phyloP scores from a whole-genome alignment of 169 alveolate genomes.

The Hepatocystis sp. region DNA sequence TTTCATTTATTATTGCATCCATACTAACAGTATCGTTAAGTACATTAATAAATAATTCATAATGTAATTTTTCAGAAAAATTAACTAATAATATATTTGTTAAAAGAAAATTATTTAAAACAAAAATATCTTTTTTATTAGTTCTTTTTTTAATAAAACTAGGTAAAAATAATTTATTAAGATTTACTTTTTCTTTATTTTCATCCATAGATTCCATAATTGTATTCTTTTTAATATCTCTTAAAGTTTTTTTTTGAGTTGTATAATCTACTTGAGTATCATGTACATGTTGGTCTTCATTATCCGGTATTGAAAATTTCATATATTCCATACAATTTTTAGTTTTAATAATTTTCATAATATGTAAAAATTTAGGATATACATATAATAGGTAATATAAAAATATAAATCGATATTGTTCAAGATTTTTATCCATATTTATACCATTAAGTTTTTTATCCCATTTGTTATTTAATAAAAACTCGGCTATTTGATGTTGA shows the following conservation, averaged over 20 bases:
- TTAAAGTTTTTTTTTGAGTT: slow-evolving; percentile 35
- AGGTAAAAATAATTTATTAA: slow-evolving; percentile 27
- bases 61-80: slow-evolving; percentile 3
- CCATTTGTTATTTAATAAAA: slow-evolving; percentile 67
- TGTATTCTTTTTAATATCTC: slow-evolving; percentile 23
- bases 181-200: slow-evolving; percentile 8
- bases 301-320: slow-evolving; percentile 18
- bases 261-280: slow-evolving; percentile 59
- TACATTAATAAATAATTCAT: slow-evolving; percentile 20
- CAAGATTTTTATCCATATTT: slow-evolving; percentile 11
- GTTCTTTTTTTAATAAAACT: slow-evolving; percentile 17
- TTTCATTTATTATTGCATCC: slow-evolving; percentile 22
- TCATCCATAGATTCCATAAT: neutral
- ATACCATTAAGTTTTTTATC: neutral
- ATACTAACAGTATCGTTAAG: slow-evolving; percentile 10
- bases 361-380: slow-evolving; percentile 68
- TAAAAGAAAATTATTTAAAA: slow-evolving; percentile 32
- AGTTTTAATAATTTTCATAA: slow-evolving; percentile 34
- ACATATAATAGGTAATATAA: slow-evolving; percentile 44
- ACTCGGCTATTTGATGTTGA: too few relatives aligned
- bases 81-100: slow-evolving; percentile 17
- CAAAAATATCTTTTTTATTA: neutral
- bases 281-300: slow-evolving; percentile 45
- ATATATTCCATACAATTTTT: slow-evolving; percentile 40
- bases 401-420: slow-evolving; percentile 55